Evolutionary conservation across 2,329 filamentous ascomycete species (phyloP).

Genomic region (Sclerotinia nivalis): DNA sequence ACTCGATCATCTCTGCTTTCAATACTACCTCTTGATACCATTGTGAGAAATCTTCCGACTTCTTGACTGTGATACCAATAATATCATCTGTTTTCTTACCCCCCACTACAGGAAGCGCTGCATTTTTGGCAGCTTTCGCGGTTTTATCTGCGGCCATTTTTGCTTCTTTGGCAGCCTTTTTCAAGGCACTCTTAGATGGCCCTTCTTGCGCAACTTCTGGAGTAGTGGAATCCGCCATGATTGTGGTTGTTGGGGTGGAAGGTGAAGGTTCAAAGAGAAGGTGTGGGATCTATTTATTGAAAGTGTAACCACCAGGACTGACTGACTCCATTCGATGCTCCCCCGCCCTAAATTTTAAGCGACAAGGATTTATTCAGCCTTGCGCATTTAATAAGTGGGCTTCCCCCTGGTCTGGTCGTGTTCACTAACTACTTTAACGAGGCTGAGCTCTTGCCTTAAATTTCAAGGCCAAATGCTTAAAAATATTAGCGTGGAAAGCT

Average conservation of each 20-base stretch:
- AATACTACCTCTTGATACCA: constrained; percentile 99
- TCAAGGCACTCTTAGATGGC: constrained; percentile 63
- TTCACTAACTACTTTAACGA: constrained; percentile 5
- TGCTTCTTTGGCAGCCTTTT: constrained; percentile 66
- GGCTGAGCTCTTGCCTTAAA: constrained; percentile 20
- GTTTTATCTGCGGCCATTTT: constrained; percentile 62
- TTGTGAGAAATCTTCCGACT: constrained; percentile 82
- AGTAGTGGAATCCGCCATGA: constrained; percentile 29
- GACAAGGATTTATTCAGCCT: constrained; percentile 17
- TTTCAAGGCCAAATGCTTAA: constrained; percentile 24
- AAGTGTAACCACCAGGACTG: not conserved
- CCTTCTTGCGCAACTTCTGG: constrained; percentile 32
- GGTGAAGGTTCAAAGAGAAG: not conserved
- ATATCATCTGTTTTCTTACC: constrained; percentile 66
- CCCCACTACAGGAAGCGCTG: constrained; percentile 53
- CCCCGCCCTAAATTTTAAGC: constrained; percentile 23
- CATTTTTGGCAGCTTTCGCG: constrained; percentile 61
- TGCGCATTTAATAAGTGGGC: constrained; percentile 1
- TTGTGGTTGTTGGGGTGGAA: constrained; percentile 15
- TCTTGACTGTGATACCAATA: constrained; percentile 85
- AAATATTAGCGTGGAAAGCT: constrained; percentile 26
- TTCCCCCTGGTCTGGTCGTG: not conserved
- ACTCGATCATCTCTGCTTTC: constrained; percentile 97
- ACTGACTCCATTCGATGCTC: constrained; percentile 2
- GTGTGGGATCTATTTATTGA: not conserved